Base-by-base conservation (phyloP, 768 basidiomycete species). In the Boletus bicolor region DNA sequence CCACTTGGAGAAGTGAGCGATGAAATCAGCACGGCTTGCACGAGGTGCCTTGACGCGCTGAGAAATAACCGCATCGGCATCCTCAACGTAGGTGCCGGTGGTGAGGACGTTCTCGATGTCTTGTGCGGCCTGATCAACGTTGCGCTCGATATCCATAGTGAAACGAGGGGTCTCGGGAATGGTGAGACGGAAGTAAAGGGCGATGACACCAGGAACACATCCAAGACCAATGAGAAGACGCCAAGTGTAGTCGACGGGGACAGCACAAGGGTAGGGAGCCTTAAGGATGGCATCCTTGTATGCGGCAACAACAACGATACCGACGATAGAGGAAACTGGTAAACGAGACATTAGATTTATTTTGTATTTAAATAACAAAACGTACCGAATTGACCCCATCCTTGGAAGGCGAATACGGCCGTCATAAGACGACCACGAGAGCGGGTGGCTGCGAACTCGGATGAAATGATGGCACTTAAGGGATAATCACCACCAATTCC, bases 401-500 rank as follows among this genome's bases (percentile, higher is more conserved):
- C 93, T 61, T 95, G 93, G 48, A 79, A 73, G 0, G 93, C 85
- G 59, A 94, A 95, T 0, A 93, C 91, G 7, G 87, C 89, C 1
- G 87, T 86, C 91, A 96, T 93, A 72, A 96, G 83, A 24, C 92
- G 79, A 44, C 93, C 93, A 61, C 93, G 83, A 45, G 78, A 83
- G 42, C 80, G 80, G 17, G 85, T 87, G 0, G 89, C 79, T 1
- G 93, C 87, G 62, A 94, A 96, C 67, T 96, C 93, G 34, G 89
- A 92, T 4, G 92, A 85, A 64, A 95, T 94, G 64, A 92, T 86
- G 17, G 93, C 88, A 49, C 81, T 84, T 0, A 94, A 69, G 7
- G 93, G 93, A 67, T 95, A 94, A 63, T 95, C 93, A 17, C 93
- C 93, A 5, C 92, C 93, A 17, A 94, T 89, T 6, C 93, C 92